Percentiles rank a stretch among this genome's conserved stretches.
Conservation (phyloP, 192 early-diverging fungal species). For the Rhizoclosmatium globosum region DNA sequence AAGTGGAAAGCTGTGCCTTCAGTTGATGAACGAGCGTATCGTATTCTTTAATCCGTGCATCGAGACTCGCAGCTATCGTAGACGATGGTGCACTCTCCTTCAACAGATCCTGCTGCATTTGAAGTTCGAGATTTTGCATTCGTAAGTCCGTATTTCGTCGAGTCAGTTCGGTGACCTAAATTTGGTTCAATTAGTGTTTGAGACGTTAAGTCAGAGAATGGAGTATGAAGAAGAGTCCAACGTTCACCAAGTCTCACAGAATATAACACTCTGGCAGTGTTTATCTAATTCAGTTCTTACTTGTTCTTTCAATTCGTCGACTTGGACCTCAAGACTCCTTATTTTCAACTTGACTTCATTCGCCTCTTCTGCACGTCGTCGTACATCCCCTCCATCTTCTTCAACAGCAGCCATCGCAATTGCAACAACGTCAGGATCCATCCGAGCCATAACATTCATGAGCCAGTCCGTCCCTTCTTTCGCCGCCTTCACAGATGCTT, state of each 20-base stretch:
- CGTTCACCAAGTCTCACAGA: too few relatives aligned
- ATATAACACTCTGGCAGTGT: too few relatives aligned
- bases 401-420: conserved; percentile 7
- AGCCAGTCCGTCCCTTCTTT: conserved; percentile 23
- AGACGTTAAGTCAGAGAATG: too few relatives aligned
- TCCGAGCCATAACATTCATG: conserved; percentile 12
- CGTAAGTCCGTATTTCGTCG: conserved; percentile 10
- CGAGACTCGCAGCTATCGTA: neutral
- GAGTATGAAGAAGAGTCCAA: too few relatives aligned
- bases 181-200: too few relatives aligned
- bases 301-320: conserved; percentile 18
- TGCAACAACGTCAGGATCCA: conserved; percentile 15
- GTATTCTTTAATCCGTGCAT: conserved; percentile 11
- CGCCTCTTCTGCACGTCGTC: neutral
- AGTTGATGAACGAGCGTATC: conserved; percentile 15
- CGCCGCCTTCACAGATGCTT: neutral
- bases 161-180: conserved; percentile 12
- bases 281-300: neutral
- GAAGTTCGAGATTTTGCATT: conserved; percentile 16
- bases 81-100: neutral
- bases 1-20: neutral
- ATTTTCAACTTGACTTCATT: neutral
- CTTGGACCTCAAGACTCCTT: neutral
- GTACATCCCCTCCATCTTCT: neutral
- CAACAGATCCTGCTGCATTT: neutral